phyloP scores from a whole-genome alignment of 1,284 basidiomycete species.

The Ustilago loliicola region DNA sequence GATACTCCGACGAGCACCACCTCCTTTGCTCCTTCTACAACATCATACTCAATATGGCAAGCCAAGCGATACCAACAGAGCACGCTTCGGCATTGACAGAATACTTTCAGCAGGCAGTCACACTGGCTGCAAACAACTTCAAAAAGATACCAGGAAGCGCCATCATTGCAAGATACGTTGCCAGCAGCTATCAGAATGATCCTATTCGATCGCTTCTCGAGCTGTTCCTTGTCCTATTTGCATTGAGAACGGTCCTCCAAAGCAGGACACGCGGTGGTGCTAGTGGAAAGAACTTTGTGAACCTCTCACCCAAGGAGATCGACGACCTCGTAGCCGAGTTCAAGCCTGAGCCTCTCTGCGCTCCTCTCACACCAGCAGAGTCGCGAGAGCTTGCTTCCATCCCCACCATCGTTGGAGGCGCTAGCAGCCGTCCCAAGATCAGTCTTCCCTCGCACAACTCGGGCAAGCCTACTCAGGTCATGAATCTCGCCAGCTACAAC shows the following conservation, averaged over 20 bases:
- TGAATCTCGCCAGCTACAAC: slow-evolving; percentile 92
- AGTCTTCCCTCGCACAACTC: slow-evolving; percentile 78
- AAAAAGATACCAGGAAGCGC: slow-evolving; percentile 83
- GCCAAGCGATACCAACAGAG: slow-evolving; percentile 26
- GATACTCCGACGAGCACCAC: background rate
- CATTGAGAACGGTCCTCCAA: slow-evolving; percentile 86
- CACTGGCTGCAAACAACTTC: slow-evolving; percentile 52
- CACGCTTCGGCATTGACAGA: slow-evolving; percentile 27
- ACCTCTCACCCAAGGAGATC: slow-evolving; percentile 94
- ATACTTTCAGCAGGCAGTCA: slow-evolving; percentile 30
- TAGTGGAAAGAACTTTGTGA: slow-evolving; percentile 86
- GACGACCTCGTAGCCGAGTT: slow-evolving; percentile 97
- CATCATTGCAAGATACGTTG: slow-evolving; percentile 90
- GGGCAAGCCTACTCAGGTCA: slow-evolving; percentile 77
- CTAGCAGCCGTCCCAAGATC: slow-evolving; percentile 80
- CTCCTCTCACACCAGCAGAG: slow-evolving; percentile 77
- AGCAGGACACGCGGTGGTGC: slow-evolving; percentile 88
- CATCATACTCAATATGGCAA: slow-evolving; percentile 16
- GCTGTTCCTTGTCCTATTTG: slow-evolving; percentile 86
- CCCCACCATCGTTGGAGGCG: slow-evolving; percentile 84
- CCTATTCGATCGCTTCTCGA: slow-evolving; percentile 93
- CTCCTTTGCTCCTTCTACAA: background rate
- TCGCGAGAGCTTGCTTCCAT: slow-evolving; percentile 80
- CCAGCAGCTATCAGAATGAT: slow-evolving; percentile 79
- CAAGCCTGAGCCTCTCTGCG: slow-evolving; percentile 86